A percentile compares a stretch with the other conserved stretches of the same genome.
phyloP scores from a whole-genome alignment of 1,139 yeast genomes.

The Suhomyces kunorum region DNA sequence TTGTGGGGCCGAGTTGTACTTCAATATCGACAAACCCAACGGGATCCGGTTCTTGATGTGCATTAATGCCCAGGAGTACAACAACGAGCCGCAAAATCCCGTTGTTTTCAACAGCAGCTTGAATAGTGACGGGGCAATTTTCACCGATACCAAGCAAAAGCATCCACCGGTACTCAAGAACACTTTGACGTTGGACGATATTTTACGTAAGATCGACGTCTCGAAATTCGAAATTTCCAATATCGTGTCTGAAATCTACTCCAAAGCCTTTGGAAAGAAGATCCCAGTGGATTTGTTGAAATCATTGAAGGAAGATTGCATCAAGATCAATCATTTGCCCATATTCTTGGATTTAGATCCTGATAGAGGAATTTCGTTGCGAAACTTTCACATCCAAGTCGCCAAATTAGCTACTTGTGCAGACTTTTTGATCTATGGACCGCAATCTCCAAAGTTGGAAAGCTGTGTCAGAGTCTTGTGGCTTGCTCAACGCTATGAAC shows the following conservation, averaged over 20 bases:
- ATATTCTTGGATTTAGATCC: constrained; percentile 62
- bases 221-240: constrained; percentile 37
- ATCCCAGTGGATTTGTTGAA: constrained; percentile 16
- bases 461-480: constrained; percentile 52
- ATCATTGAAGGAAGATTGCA: constrained; percentile 45
- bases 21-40: constrained; percentile 16
- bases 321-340: constrained; percentile 48
- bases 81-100: constrained; percentile 7
- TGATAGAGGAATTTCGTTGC: constrained; percentile 62
- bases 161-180: constrained; percentile 49
- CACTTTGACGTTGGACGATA: constrained; percentile 59
- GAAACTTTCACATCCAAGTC: constrained; percentile 79
- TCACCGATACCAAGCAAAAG: constrained; percentile 6
- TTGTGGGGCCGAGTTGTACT: constrained; percentile 6
- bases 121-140: constrained; percentile 2
- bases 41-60: constrained; percentile 51
- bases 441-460: constrained; percentile 13
- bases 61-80: constrained; percentile 42
- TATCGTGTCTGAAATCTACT: constrained; percentile 24
- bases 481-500: constrained; percentile 52
- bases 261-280: constrained; percentile 19
- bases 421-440: constrained; percentile 63
- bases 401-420: constrained; percentile 67
- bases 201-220: constrained; percentile 51
- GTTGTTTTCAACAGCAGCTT: constrained; percentile 8